phyloP scores from a whole-genome alignment of 306 rosid genomes.

The Delonix regia region DNA sequence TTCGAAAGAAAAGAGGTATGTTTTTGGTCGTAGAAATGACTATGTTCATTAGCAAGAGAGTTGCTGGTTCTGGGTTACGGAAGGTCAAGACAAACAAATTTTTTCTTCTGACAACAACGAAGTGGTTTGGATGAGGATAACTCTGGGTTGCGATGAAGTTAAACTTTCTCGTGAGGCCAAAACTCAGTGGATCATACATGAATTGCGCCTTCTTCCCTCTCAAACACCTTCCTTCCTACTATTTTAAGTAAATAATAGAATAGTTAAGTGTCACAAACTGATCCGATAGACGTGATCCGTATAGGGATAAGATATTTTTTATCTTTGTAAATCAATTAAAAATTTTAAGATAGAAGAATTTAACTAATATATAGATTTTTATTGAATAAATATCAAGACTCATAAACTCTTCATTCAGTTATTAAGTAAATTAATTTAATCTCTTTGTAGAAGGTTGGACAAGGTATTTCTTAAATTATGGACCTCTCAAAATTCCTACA shows the following conservation, averaged over 20 bases:
- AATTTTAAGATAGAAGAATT: too few relatives aligned
- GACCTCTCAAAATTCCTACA: too few relatives aligned
- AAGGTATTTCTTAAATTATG: too few relatives aligned
- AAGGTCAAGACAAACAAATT: slow-evolving; percentile 52
- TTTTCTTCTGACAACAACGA: slow-evolving; percentile 10
- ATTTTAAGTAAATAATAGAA: slow-evolving; percentile 38
- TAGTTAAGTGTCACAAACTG: too few relatives aligned
- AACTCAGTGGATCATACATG: slow-evolving; percentile 67
- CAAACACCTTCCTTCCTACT: neutral
- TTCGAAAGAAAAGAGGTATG: slow-evolving; percentile 53
- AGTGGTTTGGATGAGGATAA: slow-evolving; percentile 48
- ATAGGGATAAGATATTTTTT: too few relatives aligned
- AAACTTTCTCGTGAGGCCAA: neutral
- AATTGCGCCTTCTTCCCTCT: slow-evolving; percentile 43
- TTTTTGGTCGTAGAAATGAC: slow-evolving; percentile 43
- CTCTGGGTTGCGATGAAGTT: slow-evolving; percentile 40
- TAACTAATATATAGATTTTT: too few relatives aligned
- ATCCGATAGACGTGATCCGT: too few relatives aligned
- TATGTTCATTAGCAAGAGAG: slow-evolving; percentile 23
- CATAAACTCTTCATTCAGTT: too few relatives aligned
- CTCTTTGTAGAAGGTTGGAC: too few relatives aligned
- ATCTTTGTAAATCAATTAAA: too few relatives aligned
- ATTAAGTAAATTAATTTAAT: too few relatives aligned
- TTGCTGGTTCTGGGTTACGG: slow-evolving; percentile 57
- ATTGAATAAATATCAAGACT: too few relatives aligned